Evolutionary conservation across 441 rosid genomes (phyloP).

Genomic region (Lepidium campestre): DNA sequence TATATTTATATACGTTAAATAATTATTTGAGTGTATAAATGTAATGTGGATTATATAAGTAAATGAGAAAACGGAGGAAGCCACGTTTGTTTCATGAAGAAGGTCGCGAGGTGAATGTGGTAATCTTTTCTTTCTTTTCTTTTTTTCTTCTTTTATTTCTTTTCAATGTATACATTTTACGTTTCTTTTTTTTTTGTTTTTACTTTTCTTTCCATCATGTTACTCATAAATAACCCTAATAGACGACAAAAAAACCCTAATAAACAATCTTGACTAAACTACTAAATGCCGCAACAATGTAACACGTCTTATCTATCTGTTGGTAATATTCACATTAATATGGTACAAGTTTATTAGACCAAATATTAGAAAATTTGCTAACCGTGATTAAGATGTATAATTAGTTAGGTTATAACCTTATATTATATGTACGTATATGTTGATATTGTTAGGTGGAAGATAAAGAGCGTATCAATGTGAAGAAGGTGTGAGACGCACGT

Average conservation of each 20-base stretch:
- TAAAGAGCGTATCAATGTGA: slow-evolving; percentile 29
- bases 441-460: slow-evolving; percentile 27
- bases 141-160: not conserved
- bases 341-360: not conserved
- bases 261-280: not conserved
- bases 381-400: not conserved
- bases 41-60: slow-evolving; percentile 10
- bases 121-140: slow-evolving; percentile 36
- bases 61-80: slow-evolving; percentile 30
- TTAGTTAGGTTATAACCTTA: not conserved
- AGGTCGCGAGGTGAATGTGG: slow-evolving; percentile 55
- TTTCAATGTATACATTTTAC: too few relatives aligned
- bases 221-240: not conserved
- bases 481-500: slow-evolving; percentile 40
- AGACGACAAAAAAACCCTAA: not conserved
- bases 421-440: slow-evolving; percentile 15
- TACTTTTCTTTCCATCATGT: not conserved
- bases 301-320: not conserved
- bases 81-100: slow-evolving; percentile 87
- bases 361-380: not conserved
- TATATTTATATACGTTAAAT: not conserved
- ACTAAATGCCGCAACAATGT: not conserved
- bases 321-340: not conserved
- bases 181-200: slow-evolving; percentile 27
- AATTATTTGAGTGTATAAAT: too few relatives aligned